Evolutionary conservation across 2,329 filamentous ascomycete genomes (phyloP), one percentile per base, ranked within the genome.

Genomic region (Didymella segeticola): DNA sequence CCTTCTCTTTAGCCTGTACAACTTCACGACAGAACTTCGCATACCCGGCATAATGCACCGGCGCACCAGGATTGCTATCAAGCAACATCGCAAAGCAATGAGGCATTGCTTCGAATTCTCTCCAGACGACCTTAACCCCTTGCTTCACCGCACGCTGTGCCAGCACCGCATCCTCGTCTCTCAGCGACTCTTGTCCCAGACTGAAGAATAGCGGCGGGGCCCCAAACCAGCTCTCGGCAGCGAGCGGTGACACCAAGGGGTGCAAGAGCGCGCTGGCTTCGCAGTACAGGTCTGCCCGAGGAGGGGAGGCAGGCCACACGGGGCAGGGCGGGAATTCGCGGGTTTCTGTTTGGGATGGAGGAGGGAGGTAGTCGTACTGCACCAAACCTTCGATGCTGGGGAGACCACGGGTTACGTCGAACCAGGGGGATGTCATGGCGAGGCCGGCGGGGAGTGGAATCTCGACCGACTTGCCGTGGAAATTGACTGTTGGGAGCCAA

Each of bases 61-160:
- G 53, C 6, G 68, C 62, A 0, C 58, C 71, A 3, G 58, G 42
- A 2, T 73, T 48, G 1, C 60, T 51, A n/a, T 77, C 76, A 4
- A 81, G 54, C 49, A 81, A 54, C 73, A 79, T 73, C 0, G 67
- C 73, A 60, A 82, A 93, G 62, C 84, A 86, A 74, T 93, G 90
- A 47, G 90, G 89, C 90, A 93, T 93, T 3, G 85, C 88, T 70
- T 92, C 87, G 69, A 86, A 95, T 74, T 91, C 84, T 69, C 90
- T 85, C 64, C 86, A 89, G 3, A 84, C 79, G 0, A 93, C 83
- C 0, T 66, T 67, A 0, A 88, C 87, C 5, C 83, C 85, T 38
- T 89, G 83, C 7, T 64, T 59, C 14, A 78, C 78, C 10, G 89
- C 78, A 31, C 81, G 79, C 33, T 77, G 73, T 0, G 86, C 88